Base-by-base conservation (phyloP, 108 stramenopile species). In the Chaetoceros muelleri region DNA sequence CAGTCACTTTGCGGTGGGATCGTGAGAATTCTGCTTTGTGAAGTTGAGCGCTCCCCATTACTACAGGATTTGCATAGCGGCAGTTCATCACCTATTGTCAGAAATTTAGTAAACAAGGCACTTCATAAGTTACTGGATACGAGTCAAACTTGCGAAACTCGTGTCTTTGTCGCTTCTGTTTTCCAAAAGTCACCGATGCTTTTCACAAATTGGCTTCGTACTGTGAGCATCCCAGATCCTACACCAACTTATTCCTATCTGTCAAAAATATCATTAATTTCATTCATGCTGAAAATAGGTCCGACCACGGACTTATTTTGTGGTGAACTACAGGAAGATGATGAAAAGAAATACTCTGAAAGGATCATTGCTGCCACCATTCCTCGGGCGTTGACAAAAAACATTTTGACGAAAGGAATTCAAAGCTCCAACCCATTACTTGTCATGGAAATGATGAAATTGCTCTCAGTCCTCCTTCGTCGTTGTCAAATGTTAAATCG, bases 401-500 rank as follows among this genome's bases (percentile, higher is more conserved):
- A 55, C 24, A 30, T 69, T 2, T 31, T 90, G 16, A 54, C 70
- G 2, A 85, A 78, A 62, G 68, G 75, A 0, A 27, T 90, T 24
- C 82, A 84, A 50, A 80, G 72, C 44, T 57, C 52, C 30, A 74
- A 75, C 54, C 49, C 70, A 19, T 63, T 81, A 21, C 28, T 78
- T 20, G 71, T 75, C 21, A 64, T 73, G 27, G 74, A 77, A 46
- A 70, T 64, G 27, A 55, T 81, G 54, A 77, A 75, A 44, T 55
- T 77, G 2, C 50, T 75, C 28, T 54, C 71, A 46, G 61, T 74
- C 25, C 30, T 78, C 45, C 56, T 88, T 13, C 59, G 70, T 30
- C 64, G 81, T 34, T 60, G 76, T 24, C 49, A 63, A 31, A 16
- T 30, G 26, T 22, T 48, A 29, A 18, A 63, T n/a, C n/a, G n/a